Evolutionary conservation across 345 rosid genomes (phyloP), one percentile per base, ranked within the genome.

Genomic region (Combretum micranthum): DNA sequence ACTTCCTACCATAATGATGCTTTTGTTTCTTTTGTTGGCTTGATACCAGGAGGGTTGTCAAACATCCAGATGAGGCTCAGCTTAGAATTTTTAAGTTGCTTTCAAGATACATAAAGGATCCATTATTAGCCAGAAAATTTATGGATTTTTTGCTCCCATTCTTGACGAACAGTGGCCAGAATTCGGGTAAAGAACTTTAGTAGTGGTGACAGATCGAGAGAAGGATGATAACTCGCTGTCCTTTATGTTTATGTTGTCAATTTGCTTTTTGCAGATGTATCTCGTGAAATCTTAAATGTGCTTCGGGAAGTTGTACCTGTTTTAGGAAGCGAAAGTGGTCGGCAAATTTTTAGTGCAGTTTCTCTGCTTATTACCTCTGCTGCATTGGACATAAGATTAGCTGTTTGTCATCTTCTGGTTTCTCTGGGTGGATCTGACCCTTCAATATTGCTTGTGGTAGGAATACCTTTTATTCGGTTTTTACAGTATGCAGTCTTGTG

Each of bases 141-240:
- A 58, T 87, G 71, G 96, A 87, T 64, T 60, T 87, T 69, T 71
- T 85, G 68, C 85, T 93, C 51, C 79, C 86, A 50, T 72, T 83
- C 69, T 56, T 93, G 53, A 71, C 79, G 21, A 82, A 69, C 58
- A 72, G 74, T 59, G 70, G 55, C 25, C 75, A 73, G 65, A 71
- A 76, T 74, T 69, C 83, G 59, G 97, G 99, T 89, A 76, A 72
- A 76, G 13, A 22, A 20, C 13, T 20, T 23, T 25, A 12, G 2
- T 32, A 32, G 39, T 25, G 26, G 26, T 25, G 26, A 32, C 7
- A 32, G 9, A 32, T 32, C n/a, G 39, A 32, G 39, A 32, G 39
- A 32, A 4, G 9, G 39, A 32, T 32, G 39, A 3, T 32, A 4
- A 32, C 39, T 32, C 6, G 39, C 9, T 32, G 4, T 32, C 39